Base-by-base conservation (phyloP, 2,329 filamentous ascomycete genomes). In the Phyllosticta paracitricarpa region DNA sequence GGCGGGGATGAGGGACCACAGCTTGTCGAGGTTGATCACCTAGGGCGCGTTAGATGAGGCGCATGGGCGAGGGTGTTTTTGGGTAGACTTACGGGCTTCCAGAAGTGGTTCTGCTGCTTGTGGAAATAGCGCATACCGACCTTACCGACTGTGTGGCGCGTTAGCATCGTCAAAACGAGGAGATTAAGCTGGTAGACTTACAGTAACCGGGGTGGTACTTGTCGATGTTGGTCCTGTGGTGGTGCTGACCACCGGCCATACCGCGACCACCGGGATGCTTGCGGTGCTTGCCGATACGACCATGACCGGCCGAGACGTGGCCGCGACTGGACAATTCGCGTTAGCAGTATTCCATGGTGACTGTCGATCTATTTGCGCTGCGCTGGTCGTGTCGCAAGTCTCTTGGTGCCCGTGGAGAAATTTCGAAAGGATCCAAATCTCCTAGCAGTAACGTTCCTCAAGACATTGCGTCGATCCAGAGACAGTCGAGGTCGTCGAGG, bases 231-330 rank as follows among this genome's bases (percentile, higher is more conserved):
- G 90, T 96, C 71, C 90, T 82, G 87, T 95, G 91, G 83, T 99
- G 94, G 84, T 99, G 94, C 83, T 97, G 91, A 86, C 92, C 93
- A 95, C 94, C 93, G 78, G 94, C 94, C 82, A 89, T 89, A 57
- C 55, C 60, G 75, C 83, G 83, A 83, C 84, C 84, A 84, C 84
- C 84, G 75, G 85, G 85, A 74, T 86, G 83, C 77, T 99, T 97
- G 78, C 94, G 85, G 89, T 97, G 92, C 89, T 97, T 97, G 79
- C 94, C 94, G 78, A 97, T 79, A 85, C 92, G 91, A 84, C 92
- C 92, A 81, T 97, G 87, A 85, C 94, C 94, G 85, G 91, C 91
- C 76, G 89, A 95, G 78, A 99, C 94, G 83, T 99, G 91, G 81
- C 93, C 93, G 84, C 93, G 91, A 84, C 88, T 48, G 40, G 5